phyloP scores from a whole-genome alignment of 2,329 filamentous ascomycete genomes.

The Aspergillus sclerotialis region DNA sequence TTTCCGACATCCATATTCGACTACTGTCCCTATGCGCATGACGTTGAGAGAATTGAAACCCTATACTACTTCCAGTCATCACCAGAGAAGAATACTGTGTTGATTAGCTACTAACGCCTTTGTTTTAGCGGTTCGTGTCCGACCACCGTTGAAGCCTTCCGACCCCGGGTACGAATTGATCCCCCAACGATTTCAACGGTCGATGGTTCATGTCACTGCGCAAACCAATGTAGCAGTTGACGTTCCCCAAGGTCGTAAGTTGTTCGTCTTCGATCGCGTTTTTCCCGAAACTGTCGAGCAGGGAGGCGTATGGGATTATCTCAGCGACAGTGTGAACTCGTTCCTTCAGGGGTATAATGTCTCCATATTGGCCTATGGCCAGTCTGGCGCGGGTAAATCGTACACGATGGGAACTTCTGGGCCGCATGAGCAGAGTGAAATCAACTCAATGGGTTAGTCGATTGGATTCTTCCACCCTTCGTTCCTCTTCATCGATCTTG shows the following conservation, averaged over 20 bases:
- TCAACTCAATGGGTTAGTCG: slow-evolving; percentile 69
- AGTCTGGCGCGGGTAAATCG: slow-evolving; percentile 95
- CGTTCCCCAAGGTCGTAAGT: slow-evolving; percentile 82
- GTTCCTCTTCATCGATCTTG: neutral
- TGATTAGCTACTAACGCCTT: slow-evolving; percentile 8
- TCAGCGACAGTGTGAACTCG: slow-evolving; percentile 79
- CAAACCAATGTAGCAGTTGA: slow-evolving; percentile 82
- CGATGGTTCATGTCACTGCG: slow-evolving; percentile 84
- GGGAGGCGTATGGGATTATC: slow-evolving; percentile 89
- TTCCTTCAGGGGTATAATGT: slow-evolving; percentile 98
- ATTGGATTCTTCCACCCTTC: too few species aligned
- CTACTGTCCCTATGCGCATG: slow-evolving; percentile 5
- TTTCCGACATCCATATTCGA: slow-evolving; percentile 23
- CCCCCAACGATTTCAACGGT: slow-evolving; percentile 86
- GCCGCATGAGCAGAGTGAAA: slow-evolving; percentile 65
- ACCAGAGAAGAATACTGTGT: neutral
- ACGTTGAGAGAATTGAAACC: slow-evolving; percentile 1
- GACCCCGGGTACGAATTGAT: slow-evolving; percentile 95
- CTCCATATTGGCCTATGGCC: slow-evolving; percentile 90
- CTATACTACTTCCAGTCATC: neutral
- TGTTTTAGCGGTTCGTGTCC: slow-evolving; percentile 74
- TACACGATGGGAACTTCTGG: slow-evolving; percentile 98
- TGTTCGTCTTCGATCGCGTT: slow-evolving; percentile 95
- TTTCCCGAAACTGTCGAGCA: slow-evolving; percentile 79
- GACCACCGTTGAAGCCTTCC: slow-evolving; percentile 71